A percentile compares a stretch with the other conserved stretches of the same genome.
These are phyloP conservation scores for Quercus agrifolia DNA, from an alignment of 306 rosid genomes.

Conservation along the genomic window DNA sequence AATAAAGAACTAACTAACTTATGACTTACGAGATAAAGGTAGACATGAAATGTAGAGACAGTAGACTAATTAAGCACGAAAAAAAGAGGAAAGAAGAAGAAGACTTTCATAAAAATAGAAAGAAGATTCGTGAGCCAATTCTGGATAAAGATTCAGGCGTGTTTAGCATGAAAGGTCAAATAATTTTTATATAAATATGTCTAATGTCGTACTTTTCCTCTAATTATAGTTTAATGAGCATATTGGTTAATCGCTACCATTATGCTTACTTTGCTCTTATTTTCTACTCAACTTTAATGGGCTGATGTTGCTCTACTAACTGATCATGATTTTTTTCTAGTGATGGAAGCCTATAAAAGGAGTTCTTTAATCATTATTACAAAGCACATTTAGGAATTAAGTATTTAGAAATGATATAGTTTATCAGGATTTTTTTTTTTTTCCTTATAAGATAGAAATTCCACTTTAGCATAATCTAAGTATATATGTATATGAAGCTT, in stretches of 20 bases:
- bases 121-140: background rate
- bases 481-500: too few species aligned
- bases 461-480: too few species aligned
- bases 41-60: background rate
- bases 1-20: background rate
- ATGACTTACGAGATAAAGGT: background rate
- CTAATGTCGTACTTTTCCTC: conserved; percentile 9
- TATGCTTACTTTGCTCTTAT: background rate
- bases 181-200: background rate
- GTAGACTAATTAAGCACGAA: background rate
- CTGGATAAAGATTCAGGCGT: conserved; percentile 2
- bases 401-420: too few species aligned
- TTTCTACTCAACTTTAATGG: background rate
- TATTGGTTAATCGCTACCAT: background rate
- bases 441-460: too few species aligned
- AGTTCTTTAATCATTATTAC: too few species aligned
- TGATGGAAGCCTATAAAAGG: too few species aligned
- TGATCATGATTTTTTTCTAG: background rate
- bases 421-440: too few species aligned
- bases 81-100: too few species aligned
- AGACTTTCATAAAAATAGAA: background rate
- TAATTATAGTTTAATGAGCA: background rate
- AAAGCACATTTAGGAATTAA: too few species aligned
- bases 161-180: conserved; percentile 11
- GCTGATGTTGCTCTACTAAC: background rate